phyloP scores from a whole-genome alignment of 2,329 filamentous ascomycete genomes.

The Fusarium sp. region DNA sequence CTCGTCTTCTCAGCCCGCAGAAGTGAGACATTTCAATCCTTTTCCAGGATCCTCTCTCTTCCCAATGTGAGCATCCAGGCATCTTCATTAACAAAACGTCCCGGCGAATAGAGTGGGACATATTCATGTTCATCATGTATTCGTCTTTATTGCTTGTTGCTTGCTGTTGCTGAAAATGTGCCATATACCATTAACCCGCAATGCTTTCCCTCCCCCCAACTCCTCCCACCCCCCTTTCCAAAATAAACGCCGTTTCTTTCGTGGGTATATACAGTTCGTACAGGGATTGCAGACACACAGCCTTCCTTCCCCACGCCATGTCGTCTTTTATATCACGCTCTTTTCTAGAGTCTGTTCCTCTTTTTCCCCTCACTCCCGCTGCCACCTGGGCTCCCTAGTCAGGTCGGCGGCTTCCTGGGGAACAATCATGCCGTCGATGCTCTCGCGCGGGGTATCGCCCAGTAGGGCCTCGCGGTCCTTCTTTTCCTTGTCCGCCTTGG shows the following conservation, averaged over 20 bases:
- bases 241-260: conserved; percentile 40
- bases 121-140: conserved; percentile 7
- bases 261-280: conserved; percentile 44
- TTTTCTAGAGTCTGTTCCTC: background rate
- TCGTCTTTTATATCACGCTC: background rate
- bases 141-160: conserved; percentile 2
- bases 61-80: background rate
- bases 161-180: conserved; percentile 2
- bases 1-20: background rate
- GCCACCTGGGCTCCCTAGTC: conserved; percentile 44
- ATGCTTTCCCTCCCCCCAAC: conserved; percentile 3
- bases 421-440: conserved; percentile 33
- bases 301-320: conserved; percentile 12
- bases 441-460: conserved; percentile 38
- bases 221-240: conserved; percentile 1
- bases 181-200: conserved; percentile 17
- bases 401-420: conserved; percentile 44
- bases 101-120: background rate
- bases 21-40: conserved; percentile 4
- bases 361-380: conserved; percentile 19
- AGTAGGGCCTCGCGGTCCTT: conserved; percentile 48
- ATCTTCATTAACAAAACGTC: background rate
- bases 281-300: conserved; percentile 25
- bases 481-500: conserved; percentile 27
- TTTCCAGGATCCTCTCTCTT: background rate